Conservation (phyloP, 192 early-diverging fungal species). For the Lobosporangium transversale region DNA sequence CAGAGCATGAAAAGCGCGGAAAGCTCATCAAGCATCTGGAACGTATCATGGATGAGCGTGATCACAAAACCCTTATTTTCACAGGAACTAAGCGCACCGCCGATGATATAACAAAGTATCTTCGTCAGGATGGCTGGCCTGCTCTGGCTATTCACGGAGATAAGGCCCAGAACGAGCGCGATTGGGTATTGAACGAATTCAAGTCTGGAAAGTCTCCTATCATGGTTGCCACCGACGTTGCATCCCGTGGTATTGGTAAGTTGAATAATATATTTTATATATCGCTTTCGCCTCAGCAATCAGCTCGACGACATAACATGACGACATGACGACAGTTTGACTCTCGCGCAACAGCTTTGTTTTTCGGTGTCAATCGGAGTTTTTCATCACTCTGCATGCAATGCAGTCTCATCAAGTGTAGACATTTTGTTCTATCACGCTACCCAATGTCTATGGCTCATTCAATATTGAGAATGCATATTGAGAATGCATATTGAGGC, state of each 20-base stretch:
- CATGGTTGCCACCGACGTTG: slow-evolving; percentile 99
- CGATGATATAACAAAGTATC: slow-evolving; percentile 84
- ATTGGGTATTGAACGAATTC: slow-evolving; percentile 96
- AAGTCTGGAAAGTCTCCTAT: slow-evolving; percentile 86
- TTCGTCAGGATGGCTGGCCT: slow-evolving; percentile 91
- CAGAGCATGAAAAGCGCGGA: slow-evolving; percentile 85
- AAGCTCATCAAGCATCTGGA: slow-evolving; percentile 86
- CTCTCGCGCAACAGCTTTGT: too few species aligned
- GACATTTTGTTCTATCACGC: too few species aligned
- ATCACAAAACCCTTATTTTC: slow-evolving; percentile 93
- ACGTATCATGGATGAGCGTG: slow-evolving; percentile 84
- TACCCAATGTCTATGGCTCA: too few species aligned
- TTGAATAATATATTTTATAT: slow-evolving; percentile 17
- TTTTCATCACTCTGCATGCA: too few species aligned
- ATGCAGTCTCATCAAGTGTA: too few species aligned
- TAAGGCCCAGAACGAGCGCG: slow-evolving; percentile 95
- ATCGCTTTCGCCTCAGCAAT: neutral
- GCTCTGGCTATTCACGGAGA: slow-evolving; percentile 97
- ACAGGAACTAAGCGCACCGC: slow-evolving; percentile 95
- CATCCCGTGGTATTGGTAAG: slow-evolving; percentile 95
- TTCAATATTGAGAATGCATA: too few species aligned
- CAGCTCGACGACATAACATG: too few species aligned
- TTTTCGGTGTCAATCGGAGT: too few species aligned
- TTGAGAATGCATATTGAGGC: too few species aligned
- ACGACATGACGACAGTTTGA: too few species aligned